Base-by-base conservation (phyloP, 2,329 filamentous ascomycete species). In the Coniochaeta prunicola region DNA sequence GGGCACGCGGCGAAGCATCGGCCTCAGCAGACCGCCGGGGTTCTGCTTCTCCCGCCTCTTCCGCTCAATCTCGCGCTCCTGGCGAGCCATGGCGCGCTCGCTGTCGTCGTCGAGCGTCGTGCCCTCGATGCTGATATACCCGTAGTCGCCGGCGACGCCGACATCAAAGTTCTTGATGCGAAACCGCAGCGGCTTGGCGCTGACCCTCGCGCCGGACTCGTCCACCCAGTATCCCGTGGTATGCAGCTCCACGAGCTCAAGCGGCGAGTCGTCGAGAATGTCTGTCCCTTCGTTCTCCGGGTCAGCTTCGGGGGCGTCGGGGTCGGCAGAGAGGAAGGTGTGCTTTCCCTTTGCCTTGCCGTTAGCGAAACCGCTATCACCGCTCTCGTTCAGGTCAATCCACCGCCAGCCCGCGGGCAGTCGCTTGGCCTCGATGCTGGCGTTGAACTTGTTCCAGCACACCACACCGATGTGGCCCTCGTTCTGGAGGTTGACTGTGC, bases 401-500 rank as follows among this genome's bases (percentile, higher is more conserved):
- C 91, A 97, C 61, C 78, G 85, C 94, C 93, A 99, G 26, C 83
- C 81, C 15, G 76, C 73, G 0, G 94, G 94, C 17, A 99, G 77
- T 36, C 90, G 81, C 61, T 83, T 84, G 24, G 87, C 81, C 66
- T 93, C 89, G 60, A 99, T 90, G 48, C 88, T 91, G 1, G 93
- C 90, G 65, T 94, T 96, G 80, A 97, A 97, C 64, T 91, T 85
- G 71, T 93, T 93, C 75, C 91, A 92, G 71, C 91, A 94, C 12
- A 96, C 85, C 2, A 97, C 83, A 21, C 93, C 92, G 7, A 99
- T 81, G 69, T 97, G 91, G 7, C 91, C 91, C 65, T 94, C 90
- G 54, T 89, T 93, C 70, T 96, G 91, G 31, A 97, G 79, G 67
- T 93, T 94, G 59, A 97, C 83, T 64, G 82, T 87, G 12, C 91